phyloP scores from a whole-genome alignment of 2,329 filamentous ascomycete species.

The Colletotrichum agaves region DNA sequence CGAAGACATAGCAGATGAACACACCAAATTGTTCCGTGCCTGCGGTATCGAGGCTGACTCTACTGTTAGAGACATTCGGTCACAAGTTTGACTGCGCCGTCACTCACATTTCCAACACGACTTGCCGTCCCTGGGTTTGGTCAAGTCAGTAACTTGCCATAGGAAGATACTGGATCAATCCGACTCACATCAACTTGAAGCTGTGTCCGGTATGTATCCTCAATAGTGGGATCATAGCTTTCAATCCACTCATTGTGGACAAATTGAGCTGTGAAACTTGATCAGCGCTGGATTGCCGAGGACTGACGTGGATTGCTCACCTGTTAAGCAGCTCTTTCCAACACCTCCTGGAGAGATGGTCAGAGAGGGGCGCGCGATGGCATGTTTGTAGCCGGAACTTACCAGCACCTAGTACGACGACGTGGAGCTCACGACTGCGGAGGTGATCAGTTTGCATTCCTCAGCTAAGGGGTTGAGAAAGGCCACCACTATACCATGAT shows the following conservation, averaged over 20 bases:
- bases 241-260: conserved; percentile 96
- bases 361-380: conserved; percentile 38
- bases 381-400: conserved; percentile 46
- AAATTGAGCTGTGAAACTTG: conserved; percentile 76
- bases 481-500: conserved; percentile 33
- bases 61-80: conserved; percentile 41
- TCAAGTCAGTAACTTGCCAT: conserved; percentile 45
- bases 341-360: conserved; percentile 69
- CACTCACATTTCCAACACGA: conserved; percentile 86
- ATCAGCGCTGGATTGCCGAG: conserved; percentile 4
- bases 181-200: conserved; percentile 83
- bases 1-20: conserved; percentile 47
- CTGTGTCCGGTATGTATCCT: conserved; percentile 80
- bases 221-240: conserved; percentile 83
- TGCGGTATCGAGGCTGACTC: conserved; percentile 80
- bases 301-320: conserved; percentile 55
- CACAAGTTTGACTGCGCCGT: not conserved
- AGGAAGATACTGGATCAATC: not conserved
- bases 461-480: not conserved
- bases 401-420: conserved; percentile 85
- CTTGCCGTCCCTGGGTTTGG: conserved; percentile 77
- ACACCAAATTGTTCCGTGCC: conserved; percentile 93
- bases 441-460: conserved; percentile 5
- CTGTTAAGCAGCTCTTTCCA: conserved; percentile 91
- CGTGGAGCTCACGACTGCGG: conserved; percentile 79